Conservation (phyloP, 306 rosid species). For the Acacia confusa region DNA sequence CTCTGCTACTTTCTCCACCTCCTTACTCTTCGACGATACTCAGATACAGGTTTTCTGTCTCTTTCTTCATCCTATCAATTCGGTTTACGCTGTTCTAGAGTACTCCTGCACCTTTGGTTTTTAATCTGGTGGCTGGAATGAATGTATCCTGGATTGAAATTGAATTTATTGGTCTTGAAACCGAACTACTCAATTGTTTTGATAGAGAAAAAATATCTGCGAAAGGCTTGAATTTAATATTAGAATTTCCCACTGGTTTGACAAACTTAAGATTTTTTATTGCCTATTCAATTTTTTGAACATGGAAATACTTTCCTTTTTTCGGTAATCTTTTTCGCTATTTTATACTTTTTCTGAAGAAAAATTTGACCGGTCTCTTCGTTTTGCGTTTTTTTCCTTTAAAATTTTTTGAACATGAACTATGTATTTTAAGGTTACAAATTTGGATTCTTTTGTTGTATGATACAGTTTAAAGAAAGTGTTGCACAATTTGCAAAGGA, state of each 20-base stretch:
- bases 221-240: background rate
- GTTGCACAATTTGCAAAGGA: slow-evolving; percentile 78
- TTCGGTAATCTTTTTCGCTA: too few species aligned
- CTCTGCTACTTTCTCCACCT: slow-evolving; percentile 64
- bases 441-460: background rate
- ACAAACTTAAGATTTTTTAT: too few species aligned
- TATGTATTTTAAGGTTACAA: background rate
- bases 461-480: slow-evolving; percentile 84
- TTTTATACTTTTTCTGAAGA: too few species aligned
- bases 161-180: background rate
- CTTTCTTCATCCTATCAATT: background rate
- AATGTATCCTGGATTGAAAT: background rate
- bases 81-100: background rate
- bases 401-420: too few species aligned
- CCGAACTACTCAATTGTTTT: background rate
- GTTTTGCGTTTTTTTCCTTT: too few species aligned
- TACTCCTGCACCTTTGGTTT: background rate
- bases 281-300: too few species aligned
- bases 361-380: too few species aligned
- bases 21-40: slow-evolving; percentile 86
- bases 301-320: too few species aligned
- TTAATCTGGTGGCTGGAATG: background rate
- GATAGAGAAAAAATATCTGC: background rate
- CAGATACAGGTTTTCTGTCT: slow-evolving; percentile 69
- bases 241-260: too few species aligned